Conservation (phyloP, 2,329 filamentous ascomycete species). For the Colletotrichum somersetense region DNA sequence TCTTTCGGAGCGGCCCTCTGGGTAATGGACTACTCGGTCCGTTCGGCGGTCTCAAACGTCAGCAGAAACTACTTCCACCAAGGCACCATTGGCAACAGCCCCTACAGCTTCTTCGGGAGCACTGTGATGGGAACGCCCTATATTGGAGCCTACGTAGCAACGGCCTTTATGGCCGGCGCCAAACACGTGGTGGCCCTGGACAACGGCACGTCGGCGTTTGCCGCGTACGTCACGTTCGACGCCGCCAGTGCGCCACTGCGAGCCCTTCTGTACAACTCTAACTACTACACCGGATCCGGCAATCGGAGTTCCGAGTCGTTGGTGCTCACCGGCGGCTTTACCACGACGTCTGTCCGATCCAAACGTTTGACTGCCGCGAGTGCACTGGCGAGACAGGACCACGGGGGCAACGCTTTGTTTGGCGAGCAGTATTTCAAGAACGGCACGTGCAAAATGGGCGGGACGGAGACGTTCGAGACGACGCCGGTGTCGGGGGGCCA, state of each 20-base stretch:
- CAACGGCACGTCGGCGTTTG: constrained; percentile 56
- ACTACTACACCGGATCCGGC: constrained; percentile 52
- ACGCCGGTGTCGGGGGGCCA: not conserved
- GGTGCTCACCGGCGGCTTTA: not conserved
- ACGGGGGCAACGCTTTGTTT: constrained; percentile 22
- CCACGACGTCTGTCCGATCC: not conserved
- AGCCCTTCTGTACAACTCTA: constrained; percentile 60
- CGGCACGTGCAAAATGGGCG: constrained; percentile 21
- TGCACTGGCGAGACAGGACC: constrained; percentile 33
- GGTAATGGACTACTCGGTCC: constrained; percentile 54
- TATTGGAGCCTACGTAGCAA: constrained; percentile 63
- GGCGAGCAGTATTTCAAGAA: constrained; percentile 32
- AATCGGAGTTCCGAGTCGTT: constrained; percentile 14
- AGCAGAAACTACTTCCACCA: constrained; percentile 61
- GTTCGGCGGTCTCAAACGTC: constrained; percentile 30
- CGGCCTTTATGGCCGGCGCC: constrained; percentile 59
- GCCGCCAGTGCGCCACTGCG: constrained; percentile 32
- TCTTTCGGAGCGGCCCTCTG: constrained; percentile 57
- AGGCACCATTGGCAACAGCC: constrained; percentile 64
- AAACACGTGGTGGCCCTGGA: constrained; percentile 61
- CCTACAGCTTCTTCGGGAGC: constrained; percentile 62
- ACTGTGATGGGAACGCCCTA: constrained; percentile 65
- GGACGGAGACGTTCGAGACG: constrained; percentile 30
- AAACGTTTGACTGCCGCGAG: constrained; percentile 29
- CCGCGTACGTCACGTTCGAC: constrained; percentile 60